A percentile compares a stretch with the other conserved stretches of the same genome.
Conservation (phyloP, 306 rosid species). For the Begonia fuchsioides region DNA sequence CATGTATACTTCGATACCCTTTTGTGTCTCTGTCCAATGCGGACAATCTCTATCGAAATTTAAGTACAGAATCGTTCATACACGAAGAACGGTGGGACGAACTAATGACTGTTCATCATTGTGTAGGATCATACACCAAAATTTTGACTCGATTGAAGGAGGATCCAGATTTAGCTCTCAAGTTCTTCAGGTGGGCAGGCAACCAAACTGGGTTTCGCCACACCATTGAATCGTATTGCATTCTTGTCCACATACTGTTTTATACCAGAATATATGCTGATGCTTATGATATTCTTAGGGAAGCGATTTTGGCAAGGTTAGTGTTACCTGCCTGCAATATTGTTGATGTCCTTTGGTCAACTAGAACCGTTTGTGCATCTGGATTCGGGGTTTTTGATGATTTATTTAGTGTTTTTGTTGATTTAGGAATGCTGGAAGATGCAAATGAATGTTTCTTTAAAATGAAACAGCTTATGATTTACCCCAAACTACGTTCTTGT, state of each 20-base stretch:
- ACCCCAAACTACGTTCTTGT: conserved; percentile 72
- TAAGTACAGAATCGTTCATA: conserved; percentile 23
- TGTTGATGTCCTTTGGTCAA: conserved; percentile 65
- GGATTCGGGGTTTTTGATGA: conserved; percentile 73
- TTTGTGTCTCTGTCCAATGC: conserved; percentile 34
- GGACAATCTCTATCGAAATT: conserved; percentile 11
- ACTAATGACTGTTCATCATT: conserved; percentile 18
- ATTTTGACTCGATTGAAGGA: conserved; percentile 41
- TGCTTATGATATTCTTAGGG: conserved; percentile 38
- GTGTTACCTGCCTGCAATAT: conserved; percentile 38
- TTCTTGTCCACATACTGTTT: conserved; percentile 60
- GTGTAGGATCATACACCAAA: no score
- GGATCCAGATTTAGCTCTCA: conserved; percentile 51
- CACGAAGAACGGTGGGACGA: conserved; percentile 30
- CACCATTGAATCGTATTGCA: conserved; percentile 51
- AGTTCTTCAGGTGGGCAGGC: conserved; percentile 52
- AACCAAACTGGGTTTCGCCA: conserved; percentile 37
- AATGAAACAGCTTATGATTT: conserved; percentile 56
- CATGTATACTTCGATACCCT: conserved; percentile 45
- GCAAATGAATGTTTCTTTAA: conserved; percentile 54
- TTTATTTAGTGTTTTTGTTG: conserved; percentile 73
- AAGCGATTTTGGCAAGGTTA: conserved; percentile 25
- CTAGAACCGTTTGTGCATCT: conserved; percentile 38
- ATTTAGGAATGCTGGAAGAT: conserved; percentile 62
- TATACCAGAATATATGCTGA: conserved; percentile 42